phyloP scores from a whole-genome alignment of 306 rosid species.

The Oemleria cerasiformis region DNA sequence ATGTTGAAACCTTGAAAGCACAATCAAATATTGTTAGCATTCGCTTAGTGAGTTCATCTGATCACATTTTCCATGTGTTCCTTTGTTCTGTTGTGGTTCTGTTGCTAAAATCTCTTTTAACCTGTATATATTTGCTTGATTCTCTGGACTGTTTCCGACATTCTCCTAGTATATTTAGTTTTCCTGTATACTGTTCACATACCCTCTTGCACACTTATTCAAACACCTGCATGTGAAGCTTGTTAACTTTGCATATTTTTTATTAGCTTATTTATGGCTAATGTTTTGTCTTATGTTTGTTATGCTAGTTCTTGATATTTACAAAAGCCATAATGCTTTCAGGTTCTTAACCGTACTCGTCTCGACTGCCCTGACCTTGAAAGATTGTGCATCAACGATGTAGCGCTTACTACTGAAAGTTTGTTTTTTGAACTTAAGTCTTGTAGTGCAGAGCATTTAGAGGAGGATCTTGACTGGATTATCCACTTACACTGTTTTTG shows the following conservation, averaged over 20 bases:
- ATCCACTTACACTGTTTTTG: slow-evolving; percentile 11
- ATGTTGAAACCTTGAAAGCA: slow-evolving; percentile 80
- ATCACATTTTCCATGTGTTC: slow-evolving; percentile 7
- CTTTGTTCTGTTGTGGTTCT: neutral
- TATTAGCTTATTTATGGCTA: neutral
- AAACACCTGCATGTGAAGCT: neutral
- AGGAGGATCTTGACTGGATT: slow-evolving; percentile 13
- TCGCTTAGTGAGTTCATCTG: slow-evolving; percentile 55
- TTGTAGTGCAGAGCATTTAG: slow-evolving; percentile 9
- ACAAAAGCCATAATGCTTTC: slow-evolving; percentile 35
- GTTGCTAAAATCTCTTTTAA: too few relatives aligned
- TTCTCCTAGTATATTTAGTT: neutral
- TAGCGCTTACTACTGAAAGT: slow-evolving; percentile 76
- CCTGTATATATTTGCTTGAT: neutral
- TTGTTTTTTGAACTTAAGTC: slow-evolving; percentile 11
- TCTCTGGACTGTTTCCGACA: neutral
- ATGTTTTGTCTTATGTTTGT: slow-evolving; percentile 1
- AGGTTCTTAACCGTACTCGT: slow-evolving; percentile 72
- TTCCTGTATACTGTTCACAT: neutral
- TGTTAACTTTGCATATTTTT: neutral
- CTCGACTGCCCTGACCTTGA: slow-evolving; percentile 84
- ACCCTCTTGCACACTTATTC: neutral
- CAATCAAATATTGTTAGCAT: slow-evolving; percentile 68
- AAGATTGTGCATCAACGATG: slow-evolving; percentile 70
- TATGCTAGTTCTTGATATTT: slow-evolving; percentile 11